Evolutionary conservation across 2,329 filamentous ascomycete genomes (phyloP).

Genomic region (Fusarium foetens): DNA sequence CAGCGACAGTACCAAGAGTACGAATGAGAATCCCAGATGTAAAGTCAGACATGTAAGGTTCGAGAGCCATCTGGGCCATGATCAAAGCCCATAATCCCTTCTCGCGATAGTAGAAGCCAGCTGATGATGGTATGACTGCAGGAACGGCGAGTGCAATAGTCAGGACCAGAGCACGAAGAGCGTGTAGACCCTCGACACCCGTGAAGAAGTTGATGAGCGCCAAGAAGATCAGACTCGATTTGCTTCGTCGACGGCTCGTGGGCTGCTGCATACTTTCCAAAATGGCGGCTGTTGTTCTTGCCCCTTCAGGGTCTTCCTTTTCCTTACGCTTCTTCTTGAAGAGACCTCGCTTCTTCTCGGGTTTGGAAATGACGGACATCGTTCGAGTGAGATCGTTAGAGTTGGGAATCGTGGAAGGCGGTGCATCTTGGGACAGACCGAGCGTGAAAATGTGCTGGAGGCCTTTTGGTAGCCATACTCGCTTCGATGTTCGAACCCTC

Average conservation of each 20-base stretch:
- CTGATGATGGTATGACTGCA: slow-evolving; percentile 10
- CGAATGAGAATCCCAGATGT: slow-evolving; percentile 26
- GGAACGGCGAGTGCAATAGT: slow-evolving; percentile 13
- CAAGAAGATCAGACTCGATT: slow-evolving; percentile 2
- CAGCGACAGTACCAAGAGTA: slow-evolving; percentile 13
- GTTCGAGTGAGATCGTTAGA: slow-evolving; percentile 1
- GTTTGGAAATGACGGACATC: slow-evolving; percentile 3
- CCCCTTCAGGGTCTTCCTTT: background rate
- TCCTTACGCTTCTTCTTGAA: slow-evolving; percentile 6
- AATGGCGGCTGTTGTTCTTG: background rate
- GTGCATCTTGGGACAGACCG: slow-evolving; percentile 1
- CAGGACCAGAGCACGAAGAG: background rate
- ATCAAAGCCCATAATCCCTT: slow-evolving; percentile 38
- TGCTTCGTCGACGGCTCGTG: slow-evolving; percentile 10
- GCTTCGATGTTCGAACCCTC: background rate
- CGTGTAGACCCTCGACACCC: slow-evolving; percentile 3
- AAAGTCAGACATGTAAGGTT: slow-evolving; percentile 35
- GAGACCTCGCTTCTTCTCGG: slow-evolving; percentile 2
- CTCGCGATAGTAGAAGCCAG: slow-evolving; percentile 35
- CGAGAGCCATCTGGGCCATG: slow-evolving; percentile 35
- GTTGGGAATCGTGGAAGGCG: slow-evolving; percentile 7
- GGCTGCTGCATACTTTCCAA: slow-evolving; percentile 9
- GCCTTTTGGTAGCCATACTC: slow-evolving; percentile 7
- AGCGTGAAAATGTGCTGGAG: slow-evolving; percentile 12
- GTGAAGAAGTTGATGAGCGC: slow-evolving; percentile 14